Evolutionary conservation across 1,139 yeast species (phyloP).

Genomic region (Scheffersomyces stambukii): DNA sequence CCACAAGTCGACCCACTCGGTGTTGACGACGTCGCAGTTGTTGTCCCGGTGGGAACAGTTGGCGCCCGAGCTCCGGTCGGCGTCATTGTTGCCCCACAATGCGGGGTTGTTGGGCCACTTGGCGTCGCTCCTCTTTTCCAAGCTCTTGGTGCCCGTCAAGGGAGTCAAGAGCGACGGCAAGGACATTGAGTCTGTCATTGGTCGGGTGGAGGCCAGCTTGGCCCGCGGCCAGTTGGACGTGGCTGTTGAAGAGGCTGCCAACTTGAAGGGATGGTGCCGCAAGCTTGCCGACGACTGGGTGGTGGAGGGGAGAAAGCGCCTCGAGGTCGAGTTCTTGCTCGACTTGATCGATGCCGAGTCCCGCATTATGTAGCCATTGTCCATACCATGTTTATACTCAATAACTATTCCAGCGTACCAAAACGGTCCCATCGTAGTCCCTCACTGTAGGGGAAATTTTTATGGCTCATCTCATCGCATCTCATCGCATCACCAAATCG

Average conservation of each 20-base stretch:
- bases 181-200: conserved; percentile 85
- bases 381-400: conserved; percentile 2
- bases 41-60: conserved; percentile 68
- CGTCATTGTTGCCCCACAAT: conserved; percentile 86
- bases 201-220: conserved; percentile 77
- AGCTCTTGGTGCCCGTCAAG: conserved; percentile 65
- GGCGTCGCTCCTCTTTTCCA: conserved; percentile 73
- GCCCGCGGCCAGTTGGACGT: conserved; percentile 73
- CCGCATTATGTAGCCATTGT: conserved; percentile 25
- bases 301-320: conserved; percentile 77
- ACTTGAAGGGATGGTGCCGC: conserved; percentile 92
- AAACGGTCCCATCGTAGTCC: too few relatives aligned
- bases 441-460: conserved; percentile 1
- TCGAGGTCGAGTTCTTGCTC: conserved; percentile 80
- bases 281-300: conserved; percentile 91
- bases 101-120: conserved; percentile 94
- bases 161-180: conserved; percentile 57
- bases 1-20: conserved; percentile 52
- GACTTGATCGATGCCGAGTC: conserved; percentile 60
- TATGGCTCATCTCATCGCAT: too few relatives aligned
- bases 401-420: too few relatives aligned
- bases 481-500: conserved; percentile 3
- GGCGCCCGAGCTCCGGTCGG: conserved; percentile 83
- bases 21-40: conserved; percentile 64
- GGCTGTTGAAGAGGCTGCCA: conserved; percentile 91